These are phyloP conservation scores for Cunninghamia lanceolata DNA, from an alignment of 75 land plant species.

Conservation along the genomic window DNA sequence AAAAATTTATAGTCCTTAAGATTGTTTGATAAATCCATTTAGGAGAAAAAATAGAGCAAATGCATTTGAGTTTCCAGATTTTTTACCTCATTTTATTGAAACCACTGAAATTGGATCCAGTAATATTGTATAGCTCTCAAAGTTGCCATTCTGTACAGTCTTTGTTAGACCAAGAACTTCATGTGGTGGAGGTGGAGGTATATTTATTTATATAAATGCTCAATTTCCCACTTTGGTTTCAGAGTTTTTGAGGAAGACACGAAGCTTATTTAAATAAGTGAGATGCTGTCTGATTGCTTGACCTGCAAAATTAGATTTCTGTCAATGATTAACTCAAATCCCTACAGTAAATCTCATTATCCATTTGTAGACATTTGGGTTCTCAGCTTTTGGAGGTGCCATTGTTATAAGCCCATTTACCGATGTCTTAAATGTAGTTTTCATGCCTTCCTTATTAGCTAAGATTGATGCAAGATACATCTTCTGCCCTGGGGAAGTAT, in stretches of 20 bases:
- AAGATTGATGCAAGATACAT: neutral
- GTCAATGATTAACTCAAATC: neutral
- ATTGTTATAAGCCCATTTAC: neutral
- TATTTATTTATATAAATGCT: neutral
- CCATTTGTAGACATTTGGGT: neutral
- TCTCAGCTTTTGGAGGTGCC: neutral
- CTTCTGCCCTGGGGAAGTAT: neutral
- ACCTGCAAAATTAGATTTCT: neutral
- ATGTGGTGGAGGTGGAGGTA: neutral
- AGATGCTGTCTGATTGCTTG: neutral
- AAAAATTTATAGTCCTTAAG: neutral
- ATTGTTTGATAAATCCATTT: neutral
- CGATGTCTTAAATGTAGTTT: neutral
- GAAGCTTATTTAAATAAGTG: neutral
- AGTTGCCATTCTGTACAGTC: neutral
- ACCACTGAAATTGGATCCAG: neutral
- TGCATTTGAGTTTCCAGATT: neutral
- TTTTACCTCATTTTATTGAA: neutral
- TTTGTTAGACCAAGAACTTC: neutral
- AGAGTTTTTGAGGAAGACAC: neutral
- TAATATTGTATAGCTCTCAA: neutral
- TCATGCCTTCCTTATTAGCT: neutral
- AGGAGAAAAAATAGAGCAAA: neutral
- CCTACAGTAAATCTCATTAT: neutral
- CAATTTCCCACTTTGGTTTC: neutral